Percentiles rank a stretch among this genome's conserved stretches.
Conservation (phyloP, 192 early-diverging fungal species). For the Bifiguratus adelaidae region DNA sequence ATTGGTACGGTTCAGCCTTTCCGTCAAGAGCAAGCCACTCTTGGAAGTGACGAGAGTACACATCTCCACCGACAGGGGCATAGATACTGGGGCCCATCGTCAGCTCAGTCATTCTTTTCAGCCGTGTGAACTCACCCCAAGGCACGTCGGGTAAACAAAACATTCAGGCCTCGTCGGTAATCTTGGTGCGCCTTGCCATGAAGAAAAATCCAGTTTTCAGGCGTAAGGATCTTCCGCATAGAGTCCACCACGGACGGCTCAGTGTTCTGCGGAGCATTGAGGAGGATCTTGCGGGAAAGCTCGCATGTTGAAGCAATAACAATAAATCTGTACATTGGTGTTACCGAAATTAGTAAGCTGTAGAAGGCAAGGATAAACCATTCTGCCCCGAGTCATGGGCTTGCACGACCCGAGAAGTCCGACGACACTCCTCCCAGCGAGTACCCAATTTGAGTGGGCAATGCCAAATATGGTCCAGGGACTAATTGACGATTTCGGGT, state of each 20-base stretch:
- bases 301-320: slow-evolving; percentile 32
- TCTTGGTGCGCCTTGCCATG: slow-evolving; percentile 24
- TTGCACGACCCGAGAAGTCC: too few species aligned
- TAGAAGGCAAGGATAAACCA: too few species aligned
- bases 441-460: too few species aligned
- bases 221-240: slow-evolving; percentile 22
- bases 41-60: slow-evolving; percentile 25
- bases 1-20: slow-evolving; percentile 17
- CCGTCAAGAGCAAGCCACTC: slow-evolving; percentile 20
- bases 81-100: slow-evolving; percentile 11
- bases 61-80: slow-evolving; percentile 19
- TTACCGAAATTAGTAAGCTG: too few species aligned
- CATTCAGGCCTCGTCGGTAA: slow-evolving; percentile 25
- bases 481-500: too few species aligned
- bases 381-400: too few species aligned
- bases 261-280: slow-evolving; percentile 21
- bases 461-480: too few species aligned
- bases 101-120: not conserved
- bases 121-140: slow-evolving; percentile 13
- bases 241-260: slow-evolving; percentile 21
- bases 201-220: slow-evolving; percentile 29
- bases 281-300: slow-evolving; percentile 24
- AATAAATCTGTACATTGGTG: slow-evolving; percentile 27
- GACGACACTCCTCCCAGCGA: too few species aligned
- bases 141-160: slow-evolving; percentile 22